These are phyloP conservation scores for Kernera saxatilis DNA, from an alignment of 345 rosid species.

Conservation along the genomic window DNA sequence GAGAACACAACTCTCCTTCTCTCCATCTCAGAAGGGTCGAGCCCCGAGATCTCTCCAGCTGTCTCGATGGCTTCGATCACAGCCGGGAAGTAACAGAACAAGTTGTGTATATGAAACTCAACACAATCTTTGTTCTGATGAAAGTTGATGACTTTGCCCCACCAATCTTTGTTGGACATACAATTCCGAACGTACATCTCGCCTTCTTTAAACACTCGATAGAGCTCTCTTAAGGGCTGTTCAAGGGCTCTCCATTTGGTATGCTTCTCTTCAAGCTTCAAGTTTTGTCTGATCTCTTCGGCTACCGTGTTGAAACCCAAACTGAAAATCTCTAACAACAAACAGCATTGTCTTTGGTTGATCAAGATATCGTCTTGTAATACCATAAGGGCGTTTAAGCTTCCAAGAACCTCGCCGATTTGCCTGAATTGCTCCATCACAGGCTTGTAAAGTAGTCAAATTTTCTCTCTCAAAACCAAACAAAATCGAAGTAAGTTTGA, in stretches of 20 bases:
- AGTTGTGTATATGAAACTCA: constrained; percentile 76
- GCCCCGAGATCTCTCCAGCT: constrained; percentile 79
- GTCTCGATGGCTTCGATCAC: constrained; percentile 81
- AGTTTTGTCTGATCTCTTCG: constrained; percentile 61
- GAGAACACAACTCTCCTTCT: constrained; percentile 55
- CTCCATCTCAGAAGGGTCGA: constrained; percentile 76
- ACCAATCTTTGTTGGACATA: constrained; percentile 73
- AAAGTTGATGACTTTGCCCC: constrained; percentile 63
- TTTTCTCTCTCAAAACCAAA: not conserved
- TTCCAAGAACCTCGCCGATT: constrained; percentile 86
- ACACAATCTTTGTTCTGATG: constrained; percentile 80
- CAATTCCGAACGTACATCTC: constrained; percentile 70
- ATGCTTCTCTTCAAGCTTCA: constrained; percentile 74
- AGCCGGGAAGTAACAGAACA: constrained; percentile 59
- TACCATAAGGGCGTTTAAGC: constrained; percentile 80
- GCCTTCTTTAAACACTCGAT: constrained; percentile 77
- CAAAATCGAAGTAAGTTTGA: not conserved
- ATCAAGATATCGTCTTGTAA: constrained; percentile 70
- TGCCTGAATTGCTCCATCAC: constrained; percentile 83
- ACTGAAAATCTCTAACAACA: constrained; percentile 54
- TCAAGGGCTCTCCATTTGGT: constrained; percentile 92
- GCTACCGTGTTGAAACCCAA: constrained; percentile 60
- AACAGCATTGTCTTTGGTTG: constrained; percentile 70
- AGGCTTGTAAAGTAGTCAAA: not conserved
- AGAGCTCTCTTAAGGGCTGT: constrained; percentile 66